Evolutionary conservation across 768 basidiomycete species (phyloP), one percentile per base, ranked within the genome.

Genomic region (Hericium rajendrae): DNA sequence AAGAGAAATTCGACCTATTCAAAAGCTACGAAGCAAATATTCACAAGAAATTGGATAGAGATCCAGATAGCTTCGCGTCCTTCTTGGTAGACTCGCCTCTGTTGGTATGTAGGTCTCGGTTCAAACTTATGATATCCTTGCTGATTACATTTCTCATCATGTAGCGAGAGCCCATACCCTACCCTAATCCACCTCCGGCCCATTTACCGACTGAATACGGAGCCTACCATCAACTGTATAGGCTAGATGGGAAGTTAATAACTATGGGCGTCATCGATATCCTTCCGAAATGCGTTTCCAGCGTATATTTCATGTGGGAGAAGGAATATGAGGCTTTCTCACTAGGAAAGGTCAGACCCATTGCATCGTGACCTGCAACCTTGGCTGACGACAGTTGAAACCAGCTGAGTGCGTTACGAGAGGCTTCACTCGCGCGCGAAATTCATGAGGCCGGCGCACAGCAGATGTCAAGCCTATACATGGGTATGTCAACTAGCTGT

Each of bases 231-330:
- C 92, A 93, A 63, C 72, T 92, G 48, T 97, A 95, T 67, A 78
- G 82, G 59, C 68, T 97, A 24, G 88, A 97, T 64, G 89, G 84
- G 3, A 69, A 84, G 66, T 76, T 97, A 11, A 79, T 97, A 53
- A 97, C 91, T 0, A 75, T 98, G 66, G 85, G 83, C 5, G 90
- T 98, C 28, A 74, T 98, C 55, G 97, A 98, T 69, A 85, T 99
- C 55, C 75, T 99, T 26, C 94, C 94, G 0, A 69, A 70, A 38
- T 93, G 94, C 60, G 85, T 97, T 3, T 91, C 87, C 4, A 83
- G 79, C 59, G 86, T 88, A 4, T 98, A 97, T 70, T 94, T 97
- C 71, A 85, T 94, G 72, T 97, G 94, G 70, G 83, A 91, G 60
- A 75, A 77, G 38, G 72, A 73, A 22, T 90, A 82, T 76, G 83